These are phyloP conservation scores for Syzygium malaccense DNA, from an alignment of 441 rosid genomes.

Conservation along the genomic window DNA sequence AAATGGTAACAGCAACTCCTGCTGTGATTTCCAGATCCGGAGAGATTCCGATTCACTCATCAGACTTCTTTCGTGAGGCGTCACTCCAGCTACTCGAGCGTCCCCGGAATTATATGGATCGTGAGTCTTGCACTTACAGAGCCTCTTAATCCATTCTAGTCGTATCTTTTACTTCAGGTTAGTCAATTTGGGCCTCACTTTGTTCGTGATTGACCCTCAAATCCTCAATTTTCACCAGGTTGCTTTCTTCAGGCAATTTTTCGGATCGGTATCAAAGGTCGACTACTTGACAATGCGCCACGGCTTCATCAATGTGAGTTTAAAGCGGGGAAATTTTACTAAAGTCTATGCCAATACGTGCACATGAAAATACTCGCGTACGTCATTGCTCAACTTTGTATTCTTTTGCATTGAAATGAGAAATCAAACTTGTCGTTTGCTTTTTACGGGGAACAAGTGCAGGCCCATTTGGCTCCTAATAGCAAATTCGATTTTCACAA, in stretches of 20 bases:
- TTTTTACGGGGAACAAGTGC: background rate
- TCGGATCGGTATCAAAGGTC: slow-evolving; percentile 47
- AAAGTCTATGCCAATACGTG: background rate
- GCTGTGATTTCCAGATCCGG: slow-evolving; percentile 25
- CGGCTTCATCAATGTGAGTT: slow-evolving; percentile 49
- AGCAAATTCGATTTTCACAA: slow-evolving; percentile 53
- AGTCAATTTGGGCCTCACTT: background rate
- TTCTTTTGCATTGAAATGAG: background rate
- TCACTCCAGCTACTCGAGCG: slow-evolving; percentile 36
- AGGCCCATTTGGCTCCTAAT: slow-evolving; percentile 55
- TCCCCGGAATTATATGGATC: slow-evolving; percentile 42
- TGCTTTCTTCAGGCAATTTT: slow-evolving; percentile 60
- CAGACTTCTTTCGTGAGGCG: slow-evolving; percentile 56
- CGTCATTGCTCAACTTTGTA: accelerated
- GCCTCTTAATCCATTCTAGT: background rate
- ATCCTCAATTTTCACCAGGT: slow-evolving; percentile 21
- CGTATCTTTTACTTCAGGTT: background rate
- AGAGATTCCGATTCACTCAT: slow-evolving; percentile 45
- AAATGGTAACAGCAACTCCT: accelerated
- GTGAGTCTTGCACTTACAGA: slow-evolving; percentile 8
- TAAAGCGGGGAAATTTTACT: background rate
- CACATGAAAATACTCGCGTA: background rate
- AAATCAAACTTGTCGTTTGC: background rate
- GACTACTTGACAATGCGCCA: slow-evolving; percentile 56
- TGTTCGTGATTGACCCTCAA: background rate